Evolutionary conservation across 2,329 filamentous ascomycete genomes (phyloP), one percentile per base, ranked within the genome.

Genomic region (Davidsoniella neocaledoniae): DNA sequence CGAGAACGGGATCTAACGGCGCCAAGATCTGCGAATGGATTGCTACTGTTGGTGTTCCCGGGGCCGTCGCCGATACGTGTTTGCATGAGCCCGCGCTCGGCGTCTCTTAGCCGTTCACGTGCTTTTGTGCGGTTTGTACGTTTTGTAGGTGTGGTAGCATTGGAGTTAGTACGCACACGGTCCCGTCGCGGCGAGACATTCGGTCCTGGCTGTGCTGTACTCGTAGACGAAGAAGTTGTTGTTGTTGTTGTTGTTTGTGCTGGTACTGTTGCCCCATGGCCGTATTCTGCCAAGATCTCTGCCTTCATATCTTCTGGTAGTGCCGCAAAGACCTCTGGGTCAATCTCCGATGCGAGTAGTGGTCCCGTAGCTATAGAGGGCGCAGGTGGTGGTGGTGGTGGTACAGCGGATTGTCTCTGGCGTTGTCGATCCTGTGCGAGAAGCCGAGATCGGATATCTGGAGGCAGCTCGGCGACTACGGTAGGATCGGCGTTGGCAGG

Each of bases 241-340:
- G 19, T 21, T 21, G 21, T 23, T 23, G 21, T 23, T 23, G 21
- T 23, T 23, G 21, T 23, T 23, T 4, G 21, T 2, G 62, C 54
- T 4, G 61, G 59, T 53, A 66, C 67, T 5, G 62, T 58, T 6
- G 56, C 58, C 19, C 58, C 58, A 47, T 61, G 61, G 48, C 66
- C 63, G 59, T 94, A 94, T 33, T 82, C 79, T 2, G 76, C 79
- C 7, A 95, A 64, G 0, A 96, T 70, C 63, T 96, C 91, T 1
- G 79, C 77, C 54, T 88, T 84, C 60, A 98, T 77, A 54, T 94
- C 86, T 37, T 83, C 79, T 0, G 91, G 91, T 1, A 98, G 69
- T 1, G 84, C 85, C 40, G 81, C 76, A 54, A 96, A 81, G 2
- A 87, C 83, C 40, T 90, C 86, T 0, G 79, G 79, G 58, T 98